Evolutionary conservation across 352 stramenopile genomes (phyloP).

Genomic region (Globisporangium ultimum): DNA sequence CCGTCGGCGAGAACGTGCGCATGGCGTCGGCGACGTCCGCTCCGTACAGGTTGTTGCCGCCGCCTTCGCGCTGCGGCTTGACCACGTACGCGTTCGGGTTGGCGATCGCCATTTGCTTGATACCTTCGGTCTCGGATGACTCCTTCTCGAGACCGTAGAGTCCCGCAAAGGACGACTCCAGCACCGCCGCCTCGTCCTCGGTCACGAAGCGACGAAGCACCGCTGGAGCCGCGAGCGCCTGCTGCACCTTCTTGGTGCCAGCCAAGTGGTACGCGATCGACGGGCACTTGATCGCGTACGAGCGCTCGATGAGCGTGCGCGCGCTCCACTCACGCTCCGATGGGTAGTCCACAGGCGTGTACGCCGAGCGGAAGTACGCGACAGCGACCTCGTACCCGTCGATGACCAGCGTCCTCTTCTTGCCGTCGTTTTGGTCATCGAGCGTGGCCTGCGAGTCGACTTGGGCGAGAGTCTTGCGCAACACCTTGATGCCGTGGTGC

Average conservation of each 20-base stretch:
- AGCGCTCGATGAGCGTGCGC: constrained; percentile 87
- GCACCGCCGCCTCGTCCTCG: constrained; percentile 47
- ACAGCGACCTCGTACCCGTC: constrained; percentile 87
- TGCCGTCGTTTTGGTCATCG: constrained; percentile 19
- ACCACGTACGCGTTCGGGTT: constrained; percentile 90
- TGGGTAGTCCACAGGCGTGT: constrained; percentile 96
- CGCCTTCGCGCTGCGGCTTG: constrained; percentile 98
- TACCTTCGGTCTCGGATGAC: constrained; percentile 45
- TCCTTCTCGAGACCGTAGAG: constrained; percentile 94
- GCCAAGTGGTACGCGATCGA: constrained; percentile 95
- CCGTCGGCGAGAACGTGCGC: constrained; percentile 53
- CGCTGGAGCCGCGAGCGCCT: constrained; percentile 86
- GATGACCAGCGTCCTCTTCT: constrained; percentile 48
- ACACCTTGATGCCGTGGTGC: constrained; percentile 67
- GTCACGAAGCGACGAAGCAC: constrained; percentile 90
- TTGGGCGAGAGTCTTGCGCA: constrained; percentile 75
- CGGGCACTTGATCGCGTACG: constrained; percentile 94
- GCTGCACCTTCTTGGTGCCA: constrained; percentile 98
- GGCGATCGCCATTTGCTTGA: constrained; percentile 67
- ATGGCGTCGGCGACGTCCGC: constrained; percentile 89
- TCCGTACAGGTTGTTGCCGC: constrained; percentile 98
- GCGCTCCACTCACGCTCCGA: constrained; percentile 89
- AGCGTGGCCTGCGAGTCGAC: constrained; percentile 39
- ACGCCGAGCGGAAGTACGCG: constrained; percentile 95
- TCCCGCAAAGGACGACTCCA: constrained; percentile 93